A percentile compares a stretch with the other conserved stretches of the same genome.
phyloP scores from a whole-genome alignment of 1,139 yeast species.

The Kodamaea fungicola region DNA sequence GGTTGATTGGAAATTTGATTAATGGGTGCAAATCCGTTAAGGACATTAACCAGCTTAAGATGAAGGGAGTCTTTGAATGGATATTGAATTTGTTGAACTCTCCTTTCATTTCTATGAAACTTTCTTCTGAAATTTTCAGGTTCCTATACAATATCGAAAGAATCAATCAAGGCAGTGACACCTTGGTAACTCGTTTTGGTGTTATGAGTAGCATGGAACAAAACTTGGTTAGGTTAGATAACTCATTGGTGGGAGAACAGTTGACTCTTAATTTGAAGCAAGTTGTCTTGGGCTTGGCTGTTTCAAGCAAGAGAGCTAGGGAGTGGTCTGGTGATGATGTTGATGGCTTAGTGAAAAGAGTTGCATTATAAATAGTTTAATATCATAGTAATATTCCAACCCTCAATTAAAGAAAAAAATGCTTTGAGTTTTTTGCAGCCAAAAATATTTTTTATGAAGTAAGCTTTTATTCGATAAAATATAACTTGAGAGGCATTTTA shows the following conservation, averaged over 20 bases:
- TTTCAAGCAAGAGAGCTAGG: conserved; percentile 50
- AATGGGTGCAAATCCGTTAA: conserved; percentile 40
- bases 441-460: no score
- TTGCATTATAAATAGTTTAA: conserved; percentile 11
- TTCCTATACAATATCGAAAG: conserved; percentile 51
- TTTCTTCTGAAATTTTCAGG: conserved; percentile 36
- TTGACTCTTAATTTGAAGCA: conserved; percentile 42
- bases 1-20: conserved; percentile 58
- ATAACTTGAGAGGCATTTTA: no score
- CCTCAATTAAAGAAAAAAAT: no score
- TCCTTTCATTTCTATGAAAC: conserved; percentile 41
- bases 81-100: conserved; percentile 51
- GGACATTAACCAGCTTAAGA: conserved; percentile 53
- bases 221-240: conserved; percentile 16
- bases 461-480: no score
- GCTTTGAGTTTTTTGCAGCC: no score
- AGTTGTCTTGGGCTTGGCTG: conserved; percentile 42
- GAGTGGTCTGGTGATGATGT: conserved; percentile 62
- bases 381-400: no score
- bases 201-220: conserved; percentile 50
- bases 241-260: conserved; percentile 26
- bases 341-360: conserved; percentile 40
- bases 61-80: conserved; percentile 65
- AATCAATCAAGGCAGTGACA: conserved; percentile 59
- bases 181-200: conserved; percentile 63